These are phyloP conservation scores for Aspergillus haitiensis DNA, from an alignment of 495 filamentous ascomycete species.

Conservation along the genomic window DNA sequence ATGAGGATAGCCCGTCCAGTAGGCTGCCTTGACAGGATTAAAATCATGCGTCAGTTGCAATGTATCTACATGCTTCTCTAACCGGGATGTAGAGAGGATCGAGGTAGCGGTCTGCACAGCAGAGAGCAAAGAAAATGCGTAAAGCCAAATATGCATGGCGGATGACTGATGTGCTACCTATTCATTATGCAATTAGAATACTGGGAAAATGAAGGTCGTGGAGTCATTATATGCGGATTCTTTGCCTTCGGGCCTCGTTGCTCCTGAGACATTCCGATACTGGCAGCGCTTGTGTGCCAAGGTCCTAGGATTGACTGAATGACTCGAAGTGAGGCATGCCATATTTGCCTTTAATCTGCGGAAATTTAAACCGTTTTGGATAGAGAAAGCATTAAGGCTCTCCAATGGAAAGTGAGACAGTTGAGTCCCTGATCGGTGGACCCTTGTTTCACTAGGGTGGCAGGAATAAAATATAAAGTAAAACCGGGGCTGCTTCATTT, in stretches of 20 bases:
- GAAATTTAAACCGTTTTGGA: neutral
- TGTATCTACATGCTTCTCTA: slow-evolving; percentile 45
- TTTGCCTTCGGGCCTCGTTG: neutral
- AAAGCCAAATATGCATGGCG: slow-evolving; percentile 31
- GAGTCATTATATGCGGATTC: neutral
- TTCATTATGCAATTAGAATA: slow-evolving; percentile 2
- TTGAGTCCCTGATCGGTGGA: neutral
- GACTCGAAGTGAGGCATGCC: neutral
- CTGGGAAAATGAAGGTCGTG: slow-evolving; percentile 1
- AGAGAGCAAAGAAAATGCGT: slow-evolving; percentile 34
- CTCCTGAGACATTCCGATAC: neutral
- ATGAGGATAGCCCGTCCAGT: slow-evolving; percentile 56
- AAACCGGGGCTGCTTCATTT: neutral
- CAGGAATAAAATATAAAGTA: neutral
- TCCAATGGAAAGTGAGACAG: neutral
- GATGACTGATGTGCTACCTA: slow-evolving; percentile 10
- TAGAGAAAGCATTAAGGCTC: neutral
- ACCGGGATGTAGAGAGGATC: slow-evolving; percentile 28
- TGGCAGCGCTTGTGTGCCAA: neutral
- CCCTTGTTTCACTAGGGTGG: slow-evolving; percentile 1
- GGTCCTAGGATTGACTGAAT: neutral
- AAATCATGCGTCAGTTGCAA: slow-evolving; percentile 44
- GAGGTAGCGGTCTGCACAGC: slow-evolving; percentile 32
- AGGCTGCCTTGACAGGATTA: slow-evolving; percentile 51
- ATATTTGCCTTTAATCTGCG: neutral